A percentile compares a stretch with the other conserved stretches of the same genome.
phyloP scores from a whole-genome alignment of 139 green algal species.

The Chlorella sp. region DNA sequence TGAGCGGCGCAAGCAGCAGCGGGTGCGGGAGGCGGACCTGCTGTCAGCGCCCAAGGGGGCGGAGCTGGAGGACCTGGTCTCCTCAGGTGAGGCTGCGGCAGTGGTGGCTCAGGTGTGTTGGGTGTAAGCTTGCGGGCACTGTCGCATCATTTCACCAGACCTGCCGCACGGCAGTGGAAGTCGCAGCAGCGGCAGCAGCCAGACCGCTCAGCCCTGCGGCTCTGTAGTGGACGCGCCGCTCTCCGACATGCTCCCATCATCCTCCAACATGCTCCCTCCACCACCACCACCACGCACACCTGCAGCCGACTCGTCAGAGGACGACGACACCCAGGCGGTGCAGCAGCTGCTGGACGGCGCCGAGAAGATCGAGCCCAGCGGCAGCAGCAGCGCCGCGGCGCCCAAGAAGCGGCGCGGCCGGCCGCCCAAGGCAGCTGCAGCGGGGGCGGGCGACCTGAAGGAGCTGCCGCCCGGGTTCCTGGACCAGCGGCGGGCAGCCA shows the following conservation, averaged over 20 bases:
- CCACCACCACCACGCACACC: too few relatives aligned
- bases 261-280: not conserved
- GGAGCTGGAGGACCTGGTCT: constrained; percentile 29
- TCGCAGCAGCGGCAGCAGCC: not conserved
- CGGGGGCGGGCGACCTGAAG: not conserved
- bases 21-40: constrained; percentile 20
- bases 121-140: not conserved
- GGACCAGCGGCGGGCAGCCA: constrained; percentile 22
- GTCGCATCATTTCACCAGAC: too few relatives aligned
- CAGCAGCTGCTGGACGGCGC: not conserved
- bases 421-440: not conserved
- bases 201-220: not conserved
- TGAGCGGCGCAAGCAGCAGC: not conserved
- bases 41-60: constrained; percentile 25
- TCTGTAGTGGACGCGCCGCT: not conserved
- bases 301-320: constrained; percentile 15
- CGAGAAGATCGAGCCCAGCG: not conserved
- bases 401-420: not conserved
- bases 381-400: not conserved
- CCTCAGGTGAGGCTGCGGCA: not conserved
- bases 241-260: not conserved
- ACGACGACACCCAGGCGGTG: not conserved
- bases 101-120: not conserved
- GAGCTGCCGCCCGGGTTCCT: constrained; percentile 27
- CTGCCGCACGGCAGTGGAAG: not conserved